A percentile compares a stretch with the other conserved stretches of the same genome.
phyloP scores from a whole-genome alignment of 2,329 filamentous ascomycete species.

The Trichoderma afroharzianum region DNA sequence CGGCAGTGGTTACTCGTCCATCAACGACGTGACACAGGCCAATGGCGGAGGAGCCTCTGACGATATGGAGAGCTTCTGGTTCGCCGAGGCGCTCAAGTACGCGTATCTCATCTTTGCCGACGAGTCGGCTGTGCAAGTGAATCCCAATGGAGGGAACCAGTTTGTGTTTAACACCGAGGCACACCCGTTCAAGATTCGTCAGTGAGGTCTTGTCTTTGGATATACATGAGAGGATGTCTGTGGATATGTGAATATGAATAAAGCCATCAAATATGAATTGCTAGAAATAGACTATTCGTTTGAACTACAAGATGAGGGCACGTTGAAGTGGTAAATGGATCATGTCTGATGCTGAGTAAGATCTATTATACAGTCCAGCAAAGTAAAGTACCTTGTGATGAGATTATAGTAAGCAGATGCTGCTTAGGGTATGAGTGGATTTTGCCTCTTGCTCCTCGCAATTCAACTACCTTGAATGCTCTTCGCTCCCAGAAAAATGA shows the following conservation, averaged over 20 bases:
- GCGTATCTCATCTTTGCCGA: conserved; percentile 65
- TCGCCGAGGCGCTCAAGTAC: conserved; percentile 87
- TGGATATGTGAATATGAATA: neutral
- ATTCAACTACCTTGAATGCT: neutral
- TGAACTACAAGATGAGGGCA: neutral
- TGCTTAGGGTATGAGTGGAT: neutral
- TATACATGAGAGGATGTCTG: neutral
- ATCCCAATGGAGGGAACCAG: conserved; percentile 41
- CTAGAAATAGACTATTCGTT: conserved; percentile 5
- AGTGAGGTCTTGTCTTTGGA: neutral
- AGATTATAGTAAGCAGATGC: neutral
- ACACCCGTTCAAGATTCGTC: conserved; percentile 37
- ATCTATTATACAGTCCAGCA: neutral
- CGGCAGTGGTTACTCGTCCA: conserved; percentile 62
- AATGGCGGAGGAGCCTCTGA: conserved; percentile 61
- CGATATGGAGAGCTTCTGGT: conserved; percentile 83
- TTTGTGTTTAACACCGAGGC: conserved; percentile 52
- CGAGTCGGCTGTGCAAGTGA: conserved; percentile 54
- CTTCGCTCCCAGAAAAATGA: neutral
- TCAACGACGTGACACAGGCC: conserved; percentile 61
- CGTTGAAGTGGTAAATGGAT: neutral
- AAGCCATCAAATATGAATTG: neutral
- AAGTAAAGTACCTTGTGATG: neutral
- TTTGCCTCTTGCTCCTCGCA: neutral
- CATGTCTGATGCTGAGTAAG: neutral